phyloP scores from a whole-genome alignment of 768 basidiomycete species.

The Galerina marginata region DNA sequence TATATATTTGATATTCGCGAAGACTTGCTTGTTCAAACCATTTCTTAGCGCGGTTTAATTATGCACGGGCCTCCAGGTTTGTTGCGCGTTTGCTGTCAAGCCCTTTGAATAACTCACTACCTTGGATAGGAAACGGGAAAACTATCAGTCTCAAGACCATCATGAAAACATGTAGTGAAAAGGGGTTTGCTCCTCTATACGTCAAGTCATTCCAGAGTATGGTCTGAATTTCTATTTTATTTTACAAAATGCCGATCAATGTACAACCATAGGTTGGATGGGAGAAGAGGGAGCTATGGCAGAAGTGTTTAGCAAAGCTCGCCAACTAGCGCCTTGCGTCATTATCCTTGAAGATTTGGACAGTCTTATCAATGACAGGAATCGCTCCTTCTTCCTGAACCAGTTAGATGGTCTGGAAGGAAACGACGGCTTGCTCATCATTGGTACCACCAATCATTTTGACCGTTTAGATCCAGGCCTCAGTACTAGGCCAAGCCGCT shows the following conservation, averaged over 20 bases:
- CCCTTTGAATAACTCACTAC: background rate
- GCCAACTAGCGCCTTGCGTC: slow-evolving; percentile 70
- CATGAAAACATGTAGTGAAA: slow-evolving; percentile 73
- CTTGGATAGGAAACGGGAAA: slow-evolving; percentile 72
- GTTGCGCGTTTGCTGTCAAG: slow-evolving; percentile 5
- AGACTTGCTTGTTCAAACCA: background rate
- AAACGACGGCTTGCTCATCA: slow-evolving; percentile 80
- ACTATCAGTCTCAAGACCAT: slow-evolving; percentile 83
- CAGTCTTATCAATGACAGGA: slow-evolving; percentile 76
- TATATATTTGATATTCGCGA: slow-evolving; percentile 24
- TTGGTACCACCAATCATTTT: slow-evolving; percentile 85
- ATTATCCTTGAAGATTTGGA: slow-evolving; percentile 68
- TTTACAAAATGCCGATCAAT: background rate
- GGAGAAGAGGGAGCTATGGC: slow-evolving; percentile 76
- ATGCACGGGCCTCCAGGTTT: slow-evolving; percentile 81
- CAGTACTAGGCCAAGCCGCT: slow-evolving; percentile 79
- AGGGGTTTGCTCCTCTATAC: slow-evolving; percentile 73
- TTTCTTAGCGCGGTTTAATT: slow-evolving; percentile 73
- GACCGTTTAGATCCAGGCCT: slow-evolving; percentile 80
- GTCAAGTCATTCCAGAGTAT: slow-evolving; percentile 81
- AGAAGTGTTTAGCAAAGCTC: slow-evolving; percentile 73
- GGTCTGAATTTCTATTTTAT: slow-evolving; percentile 15
- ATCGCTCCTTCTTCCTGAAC: slow-evolving; percentile 89
- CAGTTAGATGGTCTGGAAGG: slow-evolving; percentile 81
- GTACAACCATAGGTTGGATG: slow-evolving; percentile 44